Evolutionary conservation across 208 protist species (phyloP), one percentile per base, ranked within the genome.

Genomic region (Wallacemonas sp.): DNA sequence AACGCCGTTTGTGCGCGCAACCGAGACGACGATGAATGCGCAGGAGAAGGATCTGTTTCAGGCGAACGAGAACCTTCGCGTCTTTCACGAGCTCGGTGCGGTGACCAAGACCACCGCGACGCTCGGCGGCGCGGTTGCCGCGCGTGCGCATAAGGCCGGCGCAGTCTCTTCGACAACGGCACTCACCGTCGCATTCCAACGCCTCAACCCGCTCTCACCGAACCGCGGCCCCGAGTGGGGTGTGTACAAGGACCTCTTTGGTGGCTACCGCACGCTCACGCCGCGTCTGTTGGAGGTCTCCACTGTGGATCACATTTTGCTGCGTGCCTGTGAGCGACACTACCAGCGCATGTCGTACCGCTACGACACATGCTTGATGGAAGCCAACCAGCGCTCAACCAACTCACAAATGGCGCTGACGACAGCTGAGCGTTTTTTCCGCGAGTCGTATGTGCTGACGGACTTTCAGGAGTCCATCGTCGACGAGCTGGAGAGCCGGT

Each of bases 381-480:
- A 84, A 17, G 85, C 86, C 0, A 85, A 79, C 36, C 61, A 66
- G 36, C 85, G 88, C 24, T 72, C 86, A 26, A 79, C 79, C 9
- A 94, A 85, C 62, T 64, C 58, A 63, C 83, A 92, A 66, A 85
- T 94, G 78, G 53, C 78, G 1, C 66, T 72, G 3, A 79, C 81
- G 53, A 79, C 92, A 64, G 73, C 87, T 12, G 84, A 87, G 71
- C 86, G 87, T 3, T 74, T 92, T 46, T 94, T 96, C 66, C 81
- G 83, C 32, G 91, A 96, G 13, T 60, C 71, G 30, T 91, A 92
- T 64, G 66, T 75, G 19, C 75, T 94, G 44, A 91, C 79, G 29
- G 87, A 94, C 65, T 94, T 96, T 66, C 91, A 96, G 65, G 85
- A 94, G 46, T 78, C 84, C 26, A 42, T 96, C 39, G 66, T 96